These are phyloP conservation scores for Lepidopterella palustris DNA, from an alignment of 495 filamentous ascomycete species.

Conservation along the genomic window DNA sequence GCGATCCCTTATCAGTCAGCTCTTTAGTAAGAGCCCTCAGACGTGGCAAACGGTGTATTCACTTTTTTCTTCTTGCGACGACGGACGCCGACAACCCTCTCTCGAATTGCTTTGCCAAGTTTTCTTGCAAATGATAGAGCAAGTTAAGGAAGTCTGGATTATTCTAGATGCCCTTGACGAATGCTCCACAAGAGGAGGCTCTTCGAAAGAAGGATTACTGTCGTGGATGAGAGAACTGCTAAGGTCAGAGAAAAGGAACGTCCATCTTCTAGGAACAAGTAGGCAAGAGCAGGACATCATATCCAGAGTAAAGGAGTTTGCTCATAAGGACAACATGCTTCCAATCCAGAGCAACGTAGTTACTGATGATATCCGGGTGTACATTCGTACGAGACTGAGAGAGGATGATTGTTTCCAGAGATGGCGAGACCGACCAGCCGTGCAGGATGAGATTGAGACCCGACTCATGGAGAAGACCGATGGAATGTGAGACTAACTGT, in stretches of 20 bases:
- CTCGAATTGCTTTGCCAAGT: not conserved
- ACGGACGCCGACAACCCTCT: not conserved
- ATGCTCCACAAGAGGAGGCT: not conserved
- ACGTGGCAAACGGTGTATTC: not conserved
- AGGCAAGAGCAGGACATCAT: not conserved
- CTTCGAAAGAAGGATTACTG: not conserved
- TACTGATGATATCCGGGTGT: not conserved
- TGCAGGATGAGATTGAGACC: not conserved
- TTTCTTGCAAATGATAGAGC: not conserved
- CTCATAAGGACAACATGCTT: not conserved
- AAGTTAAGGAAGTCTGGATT: not conserved
- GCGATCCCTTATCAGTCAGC: not conserved
- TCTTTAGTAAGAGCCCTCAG: not conserved
- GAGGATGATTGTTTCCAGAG: not conserved
- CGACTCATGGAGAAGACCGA: not conserved
- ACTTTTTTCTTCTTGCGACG: not conserved
- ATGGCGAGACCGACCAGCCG: not conserved
- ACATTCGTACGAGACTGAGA: not conserved
- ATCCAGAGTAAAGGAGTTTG: not conserved
- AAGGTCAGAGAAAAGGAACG: not conserved
- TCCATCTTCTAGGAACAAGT: not conserved
- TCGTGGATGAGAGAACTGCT: not conserved
- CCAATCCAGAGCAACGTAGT: not conserved
- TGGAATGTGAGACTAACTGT: not conserved
- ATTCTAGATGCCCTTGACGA: not conserved